Base-by-base conservation (phyloP, 257 asterid genomes). In the Vinca minor region DNA sequence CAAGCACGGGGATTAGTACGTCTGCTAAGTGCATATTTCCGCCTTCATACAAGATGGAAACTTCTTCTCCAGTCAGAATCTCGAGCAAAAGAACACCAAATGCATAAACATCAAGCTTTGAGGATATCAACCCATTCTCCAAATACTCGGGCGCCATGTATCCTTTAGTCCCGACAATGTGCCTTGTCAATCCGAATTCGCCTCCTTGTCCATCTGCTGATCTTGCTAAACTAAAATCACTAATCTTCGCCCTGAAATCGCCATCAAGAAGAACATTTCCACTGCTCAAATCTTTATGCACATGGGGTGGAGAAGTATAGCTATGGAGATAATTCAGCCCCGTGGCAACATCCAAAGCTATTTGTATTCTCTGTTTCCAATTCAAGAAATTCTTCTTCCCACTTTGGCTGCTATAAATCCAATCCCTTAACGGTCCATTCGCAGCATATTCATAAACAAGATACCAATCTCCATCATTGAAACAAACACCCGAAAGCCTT, bases 61-160 rank as follows among this genome's bases (percentile, higher is more conserved):
- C 83, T 70, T 87, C 84, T 74, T 81, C 85, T 21, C 98, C 98
- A 0, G 89, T 87, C 31, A 92, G 83, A 63, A 89, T 84, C 82
- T 92, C 98, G 64, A 92, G 71, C 78, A 87, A 18, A 18, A 92
- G 81, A 66, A 89, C 79, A 29, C 98, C 98, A 31, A 87, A 92
- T 42, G 98, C 80, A 49, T 89, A 89, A 49, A 92, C 95, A 59
- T 92, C 96, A 6, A 92, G 86, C 84, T 85, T 83, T 0, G 96
- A 77, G 3, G 98, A 87, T 44, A 92, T 72, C 28, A 92, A 14
- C 4, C 98, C 98, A 34, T 87, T 81, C 80, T 89, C 96, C 76
- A 92, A 71, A 67, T 87, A 92, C 88, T 92, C 98, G 0, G 98
- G 98, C 12, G 98, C 91, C 96, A 92, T 89, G 81, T 89, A 92